phyloP scores from a whole-genome alignment of 2,329 filamentous ascomycete genomes.

The Coniochaeta prunicola region DNA sequence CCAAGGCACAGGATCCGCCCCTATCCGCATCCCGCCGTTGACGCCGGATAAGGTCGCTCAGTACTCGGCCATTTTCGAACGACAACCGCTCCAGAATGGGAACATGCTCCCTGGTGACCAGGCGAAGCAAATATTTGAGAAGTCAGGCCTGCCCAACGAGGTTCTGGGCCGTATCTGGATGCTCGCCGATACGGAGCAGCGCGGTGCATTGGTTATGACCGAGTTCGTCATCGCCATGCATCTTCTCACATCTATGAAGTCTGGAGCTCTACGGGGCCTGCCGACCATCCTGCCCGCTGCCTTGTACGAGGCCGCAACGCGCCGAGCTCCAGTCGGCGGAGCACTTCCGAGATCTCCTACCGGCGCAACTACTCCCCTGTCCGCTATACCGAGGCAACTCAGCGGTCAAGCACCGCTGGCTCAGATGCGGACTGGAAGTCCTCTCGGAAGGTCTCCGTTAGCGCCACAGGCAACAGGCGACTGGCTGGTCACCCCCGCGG shows the following conservation, averaged over 20 bases:
- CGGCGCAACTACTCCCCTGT: conserved; percentile 44
- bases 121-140: conserved; percentile 92
- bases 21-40: conserved; percentile 82
- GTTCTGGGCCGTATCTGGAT: conserved; percentile 93
- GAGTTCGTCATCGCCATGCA: conserved; percentile 99
- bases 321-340: conserved; percentile 46
- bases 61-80: conserved; percentile 85
- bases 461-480: conserved; percentile 44
- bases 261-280: conserved; percentile 68
- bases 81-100: conserved; percentile 71
- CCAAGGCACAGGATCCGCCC: conserved; percentile 54
- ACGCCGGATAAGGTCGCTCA: conserved; percentile 83
- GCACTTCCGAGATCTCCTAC: conserved; percentile 35
- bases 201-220: conserved; percentile 75
- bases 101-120: conserved; percentile 71
- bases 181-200: conserved; percentile 86
- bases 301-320: conserved; percentile 82
- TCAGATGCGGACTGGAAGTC: conserved; percentile 56
- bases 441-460: conserved; percentile 44
- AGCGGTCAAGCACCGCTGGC: conserved; percentile 53
- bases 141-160: conserved; percentile 83
- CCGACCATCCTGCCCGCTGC: conserved; percentile 76
- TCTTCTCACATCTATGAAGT: conserved; percentile 84
- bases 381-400: conserved; percentile 75
- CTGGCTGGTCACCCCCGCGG: conserved; percentile 76